Evolutionary conservation across 2,329 filamentous ascomycete species (phyloP).

Genomic region (Magnaporthiopsis rhizophila): DNA sequence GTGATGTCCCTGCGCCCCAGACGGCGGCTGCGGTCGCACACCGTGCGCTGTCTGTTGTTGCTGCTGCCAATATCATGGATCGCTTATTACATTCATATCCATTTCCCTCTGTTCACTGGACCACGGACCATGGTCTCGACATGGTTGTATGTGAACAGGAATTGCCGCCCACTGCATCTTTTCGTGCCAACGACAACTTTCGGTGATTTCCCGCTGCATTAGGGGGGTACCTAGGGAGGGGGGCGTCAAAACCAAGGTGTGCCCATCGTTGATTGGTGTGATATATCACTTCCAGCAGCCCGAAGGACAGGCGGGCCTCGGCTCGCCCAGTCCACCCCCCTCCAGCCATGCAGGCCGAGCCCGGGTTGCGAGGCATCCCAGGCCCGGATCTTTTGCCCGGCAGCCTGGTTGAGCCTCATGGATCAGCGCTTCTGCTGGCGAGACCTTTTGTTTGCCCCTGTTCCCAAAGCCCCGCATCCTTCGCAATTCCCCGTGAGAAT

Average conservation of each 20-base stretch:
- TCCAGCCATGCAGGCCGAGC: too few relatives aligned
- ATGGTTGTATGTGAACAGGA: not conserved
- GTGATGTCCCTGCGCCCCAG: not conserved
- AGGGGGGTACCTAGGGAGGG: too few relatives aligned
- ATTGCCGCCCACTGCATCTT: not conserved
- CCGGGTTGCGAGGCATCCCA: not conserved
- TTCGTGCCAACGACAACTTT: too few relatives aligned
- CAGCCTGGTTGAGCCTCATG: not conserved
- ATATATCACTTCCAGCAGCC: not conserved
- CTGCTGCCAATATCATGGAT: not conserved
- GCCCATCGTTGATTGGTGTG: not conserved
- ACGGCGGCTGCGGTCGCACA: too few relatives aligned
- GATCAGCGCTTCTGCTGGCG: not conserved
- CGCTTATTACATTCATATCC: not conserved
- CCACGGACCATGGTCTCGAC: not conserved
- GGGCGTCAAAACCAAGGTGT: not conserved
- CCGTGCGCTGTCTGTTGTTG: not conserved
- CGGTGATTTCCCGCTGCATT: too few relatives aligned
- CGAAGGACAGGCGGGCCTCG: too few relatives aligned
- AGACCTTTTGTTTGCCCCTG: not conserved
- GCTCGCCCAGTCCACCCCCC: too few relatives aligned
- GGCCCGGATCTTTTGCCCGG: not conserved
- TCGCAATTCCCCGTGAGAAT: not conserved
- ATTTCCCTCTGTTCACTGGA: not conserved
- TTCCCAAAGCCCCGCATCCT: not conserved